A percentile compares a stretch with the other conserved stretches of the same genome.
These are phyloP conservation scores for Jackrogersella minutella DNA, from an alignment of 495 filamentous ascomycete genomes.

Conservation along the genomic window DNA sequence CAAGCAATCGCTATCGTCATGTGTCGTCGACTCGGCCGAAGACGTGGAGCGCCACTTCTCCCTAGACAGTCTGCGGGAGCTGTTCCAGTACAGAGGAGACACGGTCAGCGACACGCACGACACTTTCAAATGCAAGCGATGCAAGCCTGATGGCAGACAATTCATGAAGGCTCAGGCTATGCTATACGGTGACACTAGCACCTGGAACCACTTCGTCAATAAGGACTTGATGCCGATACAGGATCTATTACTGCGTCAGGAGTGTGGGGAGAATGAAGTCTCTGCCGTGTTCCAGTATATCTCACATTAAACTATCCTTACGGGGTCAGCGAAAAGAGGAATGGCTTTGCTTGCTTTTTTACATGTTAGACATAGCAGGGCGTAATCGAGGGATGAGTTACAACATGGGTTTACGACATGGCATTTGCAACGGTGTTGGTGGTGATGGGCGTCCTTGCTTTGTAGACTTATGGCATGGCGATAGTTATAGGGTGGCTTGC, in stretches of 20 bases:
- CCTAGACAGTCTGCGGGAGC: slow-evolving; percentile 83
- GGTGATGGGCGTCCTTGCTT: neutral
- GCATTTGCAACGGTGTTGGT: slow-evolving; percentile 24
- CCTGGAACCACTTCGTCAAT: slow-evolving; percentile 97
- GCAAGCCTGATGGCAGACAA: slow-evolving; percentile 85
- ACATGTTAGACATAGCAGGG: neutral
- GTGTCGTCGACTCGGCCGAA: slow-evolving; percentile 96
- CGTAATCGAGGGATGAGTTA: slow-evolving; percentile 4
- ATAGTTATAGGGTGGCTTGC: neutral
- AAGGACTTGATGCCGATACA: slow-evolving; percentile 81
- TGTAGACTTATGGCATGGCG: neutral
- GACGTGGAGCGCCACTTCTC: slow-evolving; percentile 98
- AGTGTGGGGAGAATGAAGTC: slow-evolving; percentile 78
- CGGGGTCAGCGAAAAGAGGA: neutral
- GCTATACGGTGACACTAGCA: slow-evolving; percentile 97
- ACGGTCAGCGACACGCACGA: slow-evolving; percentile 96
- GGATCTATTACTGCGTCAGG: slow-evolving; percentile 89
- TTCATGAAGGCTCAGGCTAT: slow-evolving; percentile 89
- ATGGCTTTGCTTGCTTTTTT: neutral
- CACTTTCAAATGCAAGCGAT: slow-evolving; percentile 98
- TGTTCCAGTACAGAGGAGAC: slow-evolving; percentile 88
- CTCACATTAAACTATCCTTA: slow-evolving; percentile 67
- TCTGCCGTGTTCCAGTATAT: slow-evolving; percentile 99
- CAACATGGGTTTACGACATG: neutral
- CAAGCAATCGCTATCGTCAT: slow-evolving; percentile 95